These are phyloP conservation scores for Lentinula sp. DNA, from an alignment of 768 basidiomycete genomes.

Conservation along the genomic window DNA sequence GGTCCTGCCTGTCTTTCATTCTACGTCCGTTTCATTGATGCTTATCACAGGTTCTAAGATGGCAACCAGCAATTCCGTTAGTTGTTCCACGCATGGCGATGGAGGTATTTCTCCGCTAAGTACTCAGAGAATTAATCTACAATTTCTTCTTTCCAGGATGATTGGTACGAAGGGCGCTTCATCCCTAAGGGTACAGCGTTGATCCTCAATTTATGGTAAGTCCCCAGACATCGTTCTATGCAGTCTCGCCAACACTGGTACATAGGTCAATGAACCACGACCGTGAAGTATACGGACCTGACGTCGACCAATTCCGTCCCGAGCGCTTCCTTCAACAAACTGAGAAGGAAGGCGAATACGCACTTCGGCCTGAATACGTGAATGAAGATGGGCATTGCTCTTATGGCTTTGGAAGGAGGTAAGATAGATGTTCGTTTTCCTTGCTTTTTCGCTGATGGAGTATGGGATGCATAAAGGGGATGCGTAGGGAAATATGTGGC, in stretches of 20 bases:
- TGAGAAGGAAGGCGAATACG: not conserved
- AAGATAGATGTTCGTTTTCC: not conserved
- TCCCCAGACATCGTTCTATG: not conserved
- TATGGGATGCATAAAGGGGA: not conserved
- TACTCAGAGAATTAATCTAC: conserved; percentile 21
- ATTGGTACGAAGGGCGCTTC: conserved; percentile 36
- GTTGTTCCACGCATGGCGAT: conserved; percentile 12
- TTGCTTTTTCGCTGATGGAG: not conserved
- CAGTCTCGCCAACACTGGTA: not conserved
- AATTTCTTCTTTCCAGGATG: conserved; percentile 24
- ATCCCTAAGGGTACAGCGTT: conserved; percentile 31
- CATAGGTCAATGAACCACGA: conserved; percentile 1
- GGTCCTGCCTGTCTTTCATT: not conserved
- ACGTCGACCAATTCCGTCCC: not conserved
- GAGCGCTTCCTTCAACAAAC: not conserved
- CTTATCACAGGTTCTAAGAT: conserved; percentile 11
- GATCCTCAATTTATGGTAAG: not conserved
- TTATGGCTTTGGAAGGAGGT: not conserved
- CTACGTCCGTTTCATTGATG: not conserved
- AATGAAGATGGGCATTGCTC: not conserved
- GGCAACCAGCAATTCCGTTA: conserved; percentile 24
- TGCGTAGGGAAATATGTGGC: conserved; percentile 1
- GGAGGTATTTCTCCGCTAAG: not conserved
- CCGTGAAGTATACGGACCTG: not conserved
- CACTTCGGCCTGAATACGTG: not conserved